Base-by-base conservation (phyloP, 176 grass and related monocot species). In the Luzula sylvatica region DNA sequence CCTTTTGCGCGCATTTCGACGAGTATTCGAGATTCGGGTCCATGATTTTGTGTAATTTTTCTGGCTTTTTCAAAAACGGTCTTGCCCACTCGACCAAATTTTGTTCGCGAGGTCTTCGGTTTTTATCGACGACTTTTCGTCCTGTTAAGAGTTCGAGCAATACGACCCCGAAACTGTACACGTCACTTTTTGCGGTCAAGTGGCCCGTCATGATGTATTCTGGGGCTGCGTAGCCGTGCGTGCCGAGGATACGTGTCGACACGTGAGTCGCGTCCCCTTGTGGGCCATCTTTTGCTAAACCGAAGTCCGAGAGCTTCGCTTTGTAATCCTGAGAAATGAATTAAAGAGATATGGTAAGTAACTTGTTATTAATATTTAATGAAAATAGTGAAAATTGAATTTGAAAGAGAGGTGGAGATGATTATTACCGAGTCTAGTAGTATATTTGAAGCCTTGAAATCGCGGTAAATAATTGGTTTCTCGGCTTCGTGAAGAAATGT, bases 371-470 rank as follows among this genome's bases (percentile, higher is more conserved):
- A n/a, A n/a, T n/a, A n/a, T n/a, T n/a, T n/a, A n/a, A 35, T 9
- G 30, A 35, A 35, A 7, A 35, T 7, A 9, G 7, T 35, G 7
- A 35, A 35, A 35, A 35, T 35, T 35, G 9, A 35, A 35, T 7
- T 35, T 35, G 5, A 35, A 35, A 35, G 30, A 35, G 30, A 35
- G 30, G 9, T 35, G 9, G 9, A 35, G 9, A 9, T 35, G 30
- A 9, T 35, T 2, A 35, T 35, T 35, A 95, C 89, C 38, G 83
- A 65, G 40, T 95, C 89, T 53, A 95, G 89, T 35, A 95, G 89
- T 59, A 95, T 76, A 57, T 95, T 88, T 39, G 89, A 88, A 42
- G 79, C 77, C 61, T 95, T 95, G 61, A 95, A 95, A 75, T 95
- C 89, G 60, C 89, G 77, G 58, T 88, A 95, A 72, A 95, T 95